phyloP scores from a whole-genome alignment of 306 rosid genomes.

The Morella rubra region DNA sequence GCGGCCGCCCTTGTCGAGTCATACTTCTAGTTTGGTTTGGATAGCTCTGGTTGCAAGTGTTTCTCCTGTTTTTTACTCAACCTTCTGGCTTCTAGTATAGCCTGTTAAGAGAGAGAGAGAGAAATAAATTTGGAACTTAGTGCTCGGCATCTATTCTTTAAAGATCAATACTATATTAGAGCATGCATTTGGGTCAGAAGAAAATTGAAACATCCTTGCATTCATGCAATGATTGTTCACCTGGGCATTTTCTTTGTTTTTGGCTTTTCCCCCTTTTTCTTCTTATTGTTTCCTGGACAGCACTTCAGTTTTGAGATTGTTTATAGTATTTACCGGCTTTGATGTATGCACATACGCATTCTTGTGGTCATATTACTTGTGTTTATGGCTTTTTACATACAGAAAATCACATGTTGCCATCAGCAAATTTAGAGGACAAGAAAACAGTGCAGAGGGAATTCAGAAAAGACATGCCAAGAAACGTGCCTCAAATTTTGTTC shows the following conservation, averaged over 20 bases:
- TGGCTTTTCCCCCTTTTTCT: not conserved
- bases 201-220: not conserved
- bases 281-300: not conserved
- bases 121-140: not conserved
- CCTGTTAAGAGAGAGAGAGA: not conserved
- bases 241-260: not conserved
- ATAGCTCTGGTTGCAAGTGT: not conserved
- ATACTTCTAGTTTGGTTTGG: not conserved
- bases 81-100: not conserved
- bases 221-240: not conserved
- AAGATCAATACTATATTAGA: not conserved
- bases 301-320: not conserved
- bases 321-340: not conserved
- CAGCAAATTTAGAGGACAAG: conserved; percentile 74
- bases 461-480: conserved; percentile 25
- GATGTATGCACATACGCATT: not conserved
- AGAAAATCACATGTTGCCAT: conserved; percentile 85
- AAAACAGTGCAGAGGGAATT: conserved; percentile 38
- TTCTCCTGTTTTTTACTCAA: not conserved
- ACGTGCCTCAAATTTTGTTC: conserved; percentile 43
- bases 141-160: not conserved
- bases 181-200: not conserved
- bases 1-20: not conserved
- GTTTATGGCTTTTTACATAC: conserved; percentile 36
- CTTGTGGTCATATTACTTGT: conserved; percentile 14